Conservation (phyloP, 2,329 filamentous ascomycete genomes). For the Neoscytalidium dimidiatum region DNA sequence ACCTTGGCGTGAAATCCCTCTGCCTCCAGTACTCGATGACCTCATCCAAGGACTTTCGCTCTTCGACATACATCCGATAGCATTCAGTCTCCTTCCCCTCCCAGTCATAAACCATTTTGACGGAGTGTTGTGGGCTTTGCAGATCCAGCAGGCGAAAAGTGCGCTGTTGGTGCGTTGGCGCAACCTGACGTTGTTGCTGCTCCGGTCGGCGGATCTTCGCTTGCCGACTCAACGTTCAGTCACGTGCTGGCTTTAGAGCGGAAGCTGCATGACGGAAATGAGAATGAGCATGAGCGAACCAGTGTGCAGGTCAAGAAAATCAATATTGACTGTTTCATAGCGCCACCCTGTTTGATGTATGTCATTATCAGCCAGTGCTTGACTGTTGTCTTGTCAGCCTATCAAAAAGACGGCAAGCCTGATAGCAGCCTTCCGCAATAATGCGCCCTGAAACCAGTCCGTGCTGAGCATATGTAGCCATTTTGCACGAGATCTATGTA, state of each 20-base stretch:
- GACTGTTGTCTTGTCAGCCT: background rate
- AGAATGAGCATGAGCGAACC: background rate
- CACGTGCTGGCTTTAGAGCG: no score
- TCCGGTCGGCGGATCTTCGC: background rate
- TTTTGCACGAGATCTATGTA: background rate
- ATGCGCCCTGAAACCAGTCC: background rate
- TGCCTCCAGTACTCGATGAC: conserved; percentile 68
- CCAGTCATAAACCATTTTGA: conserved; percentile 45
- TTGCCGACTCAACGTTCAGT: background rate
- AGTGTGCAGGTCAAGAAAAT: background rate
- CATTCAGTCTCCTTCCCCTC: conserved; percentile 66
- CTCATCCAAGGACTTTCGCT: conserved; percentile 71
- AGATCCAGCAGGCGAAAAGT: background rate
- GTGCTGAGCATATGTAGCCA: background rate
- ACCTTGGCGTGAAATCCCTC: conserved; percentile 72
- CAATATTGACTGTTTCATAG: no score
- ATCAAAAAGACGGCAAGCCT: background rate
- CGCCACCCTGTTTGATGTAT: background rate
- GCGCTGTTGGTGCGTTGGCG: conserved; percentile 14
- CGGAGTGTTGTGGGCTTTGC: background rate
- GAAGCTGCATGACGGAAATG: no score
- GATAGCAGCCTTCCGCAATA: background rate
- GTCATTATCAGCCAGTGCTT: background rate
- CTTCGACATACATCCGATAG: conserved; percentile 74
- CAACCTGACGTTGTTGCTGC: conserved; percentile 2